Evolutionary conservation across 2,329 filamentous ascomycete genomes (phyloP), one percentile per base, ranked within the genome.

Genomic region (Monosporascus sp.): DNA sequence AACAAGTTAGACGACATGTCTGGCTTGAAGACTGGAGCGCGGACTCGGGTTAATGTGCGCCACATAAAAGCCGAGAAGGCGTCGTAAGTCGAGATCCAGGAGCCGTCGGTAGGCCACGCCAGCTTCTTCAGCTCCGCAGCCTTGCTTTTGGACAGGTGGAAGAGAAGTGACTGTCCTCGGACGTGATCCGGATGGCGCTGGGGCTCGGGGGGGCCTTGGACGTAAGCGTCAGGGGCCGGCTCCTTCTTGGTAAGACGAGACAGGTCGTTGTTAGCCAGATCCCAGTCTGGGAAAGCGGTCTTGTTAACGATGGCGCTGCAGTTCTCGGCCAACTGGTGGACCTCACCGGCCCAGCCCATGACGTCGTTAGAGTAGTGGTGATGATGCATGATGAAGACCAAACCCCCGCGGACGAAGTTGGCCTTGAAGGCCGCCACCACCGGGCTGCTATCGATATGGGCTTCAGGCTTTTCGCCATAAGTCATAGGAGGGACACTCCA

Each of bases 81-180:
- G 48, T 77, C 74, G 54, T 75, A 76, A 2, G 71, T 76, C 4
- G 74, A 77, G 36, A 77, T 67, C 72, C 73, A 75, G 11, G 62
- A 60, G 6, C 65, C 68, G 0, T 59, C 48, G 0, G 49, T 42
- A 3, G 71, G 69, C 1, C 48, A 60, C 0, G 72, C 72, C 1
- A 68, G 60, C 11, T 54, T 57, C 54, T 77, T 77, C 5, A 78
- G 59, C 48, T 68, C 58, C 0, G 67, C 67, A 0, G 24, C 24
- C 6, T 25, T 25, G 24, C 24, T 25, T 25, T 25, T 25, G 24
- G 24, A 6, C 24, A 25, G 62, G 50, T 77, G 74, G 53, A 76
- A 75, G 1, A 76, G 64, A 0, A 74, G 61, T 1, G 55, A 65
- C 2, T 60, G 42, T 47, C 48, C 56, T 4, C n/a, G 17, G 9